These are phyloP conservation scores for Phaeotremella fagi DNA, from an alignment of 768 basidiomycete genomes.

Conservation along the genomic window DNA sequence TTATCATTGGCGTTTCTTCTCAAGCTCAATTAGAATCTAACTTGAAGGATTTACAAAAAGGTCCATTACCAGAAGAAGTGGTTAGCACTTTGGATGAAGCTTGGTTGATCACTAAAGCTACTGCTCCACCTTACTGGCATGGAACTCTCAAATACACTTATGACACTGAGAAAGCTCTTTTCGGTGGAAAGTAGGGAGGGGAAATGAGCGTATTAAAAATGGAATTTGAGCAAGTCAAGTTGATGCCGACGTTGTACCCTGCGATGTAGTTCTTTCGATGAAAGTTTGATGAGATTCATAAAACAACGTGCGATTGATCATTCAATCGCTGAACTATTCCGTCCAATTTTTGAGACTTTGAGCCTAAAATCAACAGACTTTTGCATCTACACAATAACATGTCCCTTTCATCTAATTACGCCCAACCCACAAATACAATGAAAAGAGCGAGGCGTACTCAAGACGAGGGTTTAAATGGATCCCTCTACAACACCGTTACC, in stretches of 20 bases:
- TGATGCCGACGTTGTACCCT: no score
- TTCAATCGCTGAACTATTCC: no score
- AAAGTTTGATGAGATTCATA: background rate
- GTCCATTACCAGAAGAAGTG: conserved; percentile 59
- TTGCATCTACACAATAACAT: no score
- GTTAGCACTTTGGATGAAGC: conserved; percentile 55
- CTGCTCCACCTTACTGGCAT: conserved; percentile 52
- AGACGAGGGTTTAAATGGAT: conserved; percentile 20
- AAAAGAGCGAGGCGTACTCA: conserved; percentile 42
- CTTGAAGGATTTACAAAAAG: conserved; percentile 51
- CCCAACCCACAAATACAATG: conserved; percentile 24
- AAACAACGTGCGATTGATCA: background rate
- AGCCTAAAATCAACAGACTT: no score
- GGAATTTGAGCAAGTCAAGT: no score
- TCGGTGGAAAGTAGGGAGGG: conserved; percentile 2
- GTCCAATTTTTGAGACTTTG: no score
- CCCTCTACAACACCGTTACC: conserved; percentile 12
- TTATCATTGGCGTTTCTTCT: conserved; percentile 64
- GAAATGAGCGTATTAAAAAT: no score
- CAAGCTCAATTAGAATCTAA: conserved; percentile 56
- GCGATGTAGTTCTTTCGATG: no score
- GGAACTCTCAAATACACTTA: conserved; percentile 30
- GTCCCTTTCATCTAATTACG: conserved; percentile 43
- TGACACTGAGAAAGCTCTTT: conserved; percentile 28
- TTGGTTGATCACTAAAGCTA: conserved; percentile 53